Conservation (phyloP, 352 stramenopile species). For the Phytophthora sp. region DNA sequence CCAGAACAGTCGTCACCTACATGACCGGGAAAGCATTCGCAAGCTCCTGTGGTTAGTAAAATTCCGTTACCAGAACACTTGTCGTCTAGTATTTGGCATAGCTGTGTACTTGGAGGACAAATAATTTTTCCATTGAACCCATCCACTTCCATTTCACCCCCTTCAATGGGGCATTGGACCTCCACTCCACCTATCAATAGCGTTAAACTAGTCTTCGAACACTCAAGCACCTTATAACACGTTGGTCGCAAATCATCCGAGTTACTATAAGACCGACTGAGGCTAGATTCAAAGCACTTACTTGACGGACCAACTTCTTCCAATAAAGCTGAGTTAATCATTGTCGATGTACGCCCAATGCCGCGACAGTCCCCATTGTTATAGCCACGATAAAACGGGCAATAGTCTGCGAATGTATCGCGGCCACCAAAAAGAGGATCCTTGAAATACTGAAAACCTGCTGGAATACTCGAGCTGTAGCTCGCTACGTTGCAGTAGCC, state of each 20-base stretch:
- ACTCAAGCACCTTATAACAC: constrained; percentile 70
- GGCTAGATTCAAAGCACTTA: constrained; percentile 77
- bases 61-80: constrained; percentile 73
- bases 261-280: constrained; percentile 50
- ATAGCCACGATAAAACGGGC: constrained; percentile 78
- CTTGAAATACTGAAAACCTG: constrained; percentile 85
- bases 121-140: constrained; percentile 56
- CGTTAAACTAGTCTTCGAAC: constrained; percentile 41
- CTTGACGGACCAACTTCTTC: constrained; percentile 57
- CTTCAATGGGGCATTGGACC: constrained; percentile 66
- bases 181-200: constrained; percentile 57
- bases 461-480: constrained; percentile 72
- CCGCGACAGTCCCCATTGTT: constrained; percentile 80
- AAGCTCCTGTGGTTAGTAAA: constrained; percentile 51
- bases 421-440: constrained; percentile 58
- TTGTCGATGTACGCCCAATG: constrained; percentile 50
- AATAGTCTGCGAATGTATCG: constrained; percentile 81
- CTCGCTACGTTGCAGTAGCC: constrained; percentile 78
- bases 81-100: constrained; percentile 74
- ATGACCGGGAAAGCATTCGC: constrained; percentile 62
- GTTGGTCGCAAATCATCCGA: constrained; percentile 39
- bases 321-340: constrained; percentile 56
- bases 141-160: constrained; percentile 55
- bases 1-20: constrained; percentile 60
- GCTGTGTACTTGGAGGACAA: constrained; percentile 50